Evolutionary conservation across 2,329 filamentous ascomycete genomes (phyloP).

Genomic region (Clonostachys chloroleuca): DNA sequence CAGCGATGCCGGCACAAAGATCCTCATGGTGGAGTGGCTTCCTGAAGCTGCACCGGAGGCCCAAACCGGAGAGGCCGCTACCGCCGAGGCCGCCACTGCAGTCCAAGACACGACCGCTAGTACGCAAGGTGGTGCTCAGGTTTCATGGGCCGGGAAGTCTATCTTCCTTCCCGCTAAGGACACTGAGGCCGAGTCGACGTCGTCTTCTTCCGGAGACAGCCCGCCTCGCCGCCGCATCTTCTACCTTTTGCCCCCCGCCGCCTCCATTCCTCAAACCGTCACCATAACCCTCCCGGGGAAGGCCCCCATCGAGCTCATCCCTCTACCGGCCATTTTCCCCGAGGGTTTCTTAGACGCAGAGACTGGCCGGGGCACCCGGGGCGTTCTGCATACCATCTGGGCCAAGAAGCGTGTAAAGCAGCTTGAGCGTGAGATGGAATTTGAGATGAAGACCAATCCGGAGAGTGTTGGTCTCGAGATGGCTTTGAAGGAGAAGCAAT

Average conservation of each 20-base stretch:
- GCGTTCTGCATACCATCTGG: constrained; percentile 87
- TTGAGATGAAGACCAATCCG: constrained; percentile 67
- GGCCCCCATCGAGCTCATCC: constrained; percentile 58
- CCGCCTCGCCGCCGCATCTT: constrained; percentile 60
- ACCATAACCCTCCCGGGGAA: constrained; percentile 48
- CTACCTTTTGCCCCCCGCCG: constrained; percentile 73
- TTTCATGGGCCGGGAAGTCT: constrained; percentile 79
- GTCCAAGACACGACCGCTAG: not conserved
- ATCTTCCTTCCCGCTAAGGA: constrained; percentile 46
- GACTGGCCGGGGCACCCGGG: constrained; percentile 64
- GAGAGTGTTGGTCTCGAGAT: constrained; percentile 84
- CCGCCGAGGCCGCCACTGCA: not conserved
- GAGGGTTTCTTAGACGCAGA: constrained; percentile 59
- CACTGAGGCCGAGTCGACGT: constrained; percentile 10
- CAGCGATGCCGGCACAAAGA: constrained; percentile 81
- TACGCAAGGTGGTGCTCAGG: constrained; percentile 54
- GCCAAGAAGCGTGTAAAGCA: constrained; percentile 76
- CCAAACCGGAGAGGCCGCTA: constrained; percentile 4
- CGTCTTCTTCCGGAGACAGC: not conserved
- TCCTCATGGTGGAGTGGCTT: constrained; percentile 92
- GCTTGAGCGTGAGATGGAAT: constrained; percentile 71
- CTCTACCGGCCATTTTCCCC: constrained; percentile 82
- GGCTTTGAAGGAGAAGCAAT: constrained; percentile 76
- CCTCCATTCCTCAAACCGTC: constrained; percentile 67
- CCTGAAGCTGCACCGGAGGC: constrained; percentile 13